Percentiles rank a stretch among this genome's conserved stretches.
Conservation (phyloP, 164 flowering plant genomes). For the Umbilicus rupestris region DNA sequence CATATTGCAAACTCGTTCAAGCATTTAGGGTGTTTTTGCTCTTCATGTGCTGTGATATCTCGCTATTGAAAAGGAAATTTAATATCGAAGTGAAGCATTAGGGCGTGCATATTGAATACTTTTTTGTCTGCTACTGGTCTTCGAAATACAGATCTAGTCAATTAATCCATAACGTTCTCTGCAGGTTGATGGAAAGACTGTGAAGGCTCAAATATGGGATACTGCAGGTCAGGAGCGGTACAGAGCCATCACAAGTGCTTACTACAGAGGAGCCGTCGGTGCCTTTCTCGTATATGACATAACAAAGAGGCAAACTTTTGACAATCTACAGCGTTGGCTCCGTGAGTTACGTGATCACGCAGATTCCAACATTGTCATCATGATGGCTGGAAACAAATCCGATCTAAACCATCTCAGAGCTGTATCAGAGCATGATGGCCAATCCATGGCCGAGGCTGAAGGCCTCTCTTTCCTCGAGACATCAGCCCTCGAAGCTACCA, state of each 20-base stretch:
- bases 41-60: no score
- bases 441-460: conserved; percentile 11
- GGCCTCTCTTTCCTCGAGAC: conserved; percentile 10
- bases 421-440: conserved; percentile 8
- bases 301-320: conserved; percentile 9
- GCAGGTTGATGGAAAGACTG: conserved; percentile 11
- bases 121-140: no score
- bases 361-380: conserved; percentile 10
- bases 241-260: conserved; percentile 12
- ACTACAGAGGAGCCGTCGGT: conserved; percentile 14
- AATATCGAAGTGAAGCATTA: no score
- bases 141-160: neutral
- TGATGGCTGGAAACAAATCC: conserved; percentile 12
- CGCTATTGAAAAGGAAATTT: no score
- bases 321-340: conserved; percentile 9
- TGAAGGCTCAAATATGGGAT: conserved; percentile 11
- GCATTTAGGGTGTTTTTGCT: no score
- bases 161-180: neutral
- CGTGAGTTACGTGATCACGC: conserved; percentile 10
- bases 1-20: no score
- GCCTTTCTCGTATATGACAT: conserved; percentile 9
- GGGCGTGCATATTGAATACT: no score
- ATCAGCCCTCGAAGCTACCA: conserved; percentile 12
- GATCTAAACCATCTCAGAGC: conserved; percentile 10
- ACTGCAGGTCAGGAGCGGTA: conserved; percentile 13